Conservation (phyloP, 164 flowering plant genomes). For the Vitis amurensis region DNA sequence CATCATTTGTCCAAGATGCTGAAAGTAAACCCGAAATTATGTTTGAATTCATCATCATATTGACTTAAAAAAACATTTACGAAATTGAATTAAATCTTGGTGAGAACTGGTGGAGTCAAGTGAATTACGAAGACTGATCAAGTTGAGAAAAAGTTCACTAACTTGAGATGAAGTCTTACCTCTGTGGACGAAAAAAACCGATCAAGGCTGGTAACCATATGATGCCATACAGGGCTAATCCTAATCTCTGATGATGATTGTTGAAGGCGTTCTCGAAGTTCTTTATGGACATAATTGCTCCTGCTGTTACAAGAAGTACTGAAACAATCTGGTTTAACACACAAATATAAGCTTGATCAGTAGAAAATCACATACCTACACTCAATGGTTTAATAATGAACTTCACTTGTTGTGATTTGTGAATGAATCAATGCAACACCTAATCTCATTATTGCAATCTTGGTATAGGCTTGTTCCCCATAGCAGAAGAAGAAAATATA, state of each 20-base stretch:
- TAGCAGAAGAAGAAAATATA: neutral
- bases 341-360: neutral
- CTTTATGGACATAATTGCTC: slow-evolving; percentile 47
- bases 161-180: slow-evolving; percentile 22
- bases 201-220: slow-evolving; percentile 43
- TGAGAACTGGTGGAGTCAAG: too few relatives aligned
- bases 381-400: too few relatives aligned
- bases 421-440: slow-evolving; percentile 2
- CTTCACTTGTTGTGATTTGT: too few relatives aligned
- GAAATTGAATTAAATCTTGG: too few relatives aligned
- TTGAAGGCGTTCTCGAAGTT: slow-evolving; percentile 48
- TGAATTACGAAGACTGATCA: too few relatives aligned
- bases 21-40: neutral
- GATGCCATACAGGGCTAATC: slow-evolving; percentile 37
- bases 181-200: slow-evolving; percentile 38
- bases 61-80: too few relatives aligned
- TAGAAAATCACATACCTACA: neutral
- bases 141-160: too few relatives aligned
- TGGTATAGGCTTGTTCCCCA: neutral
- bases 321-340: slow-evolving; percentile 30
- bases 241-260: slow-evolving; percentile 51
- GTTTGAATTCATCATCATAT: too few relatives aligned
- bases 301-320: slow-evolving; percentile 45
- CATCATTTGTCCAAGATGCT: neutral
- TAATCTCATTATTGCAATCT: slow-evolving; percentile 10